These are phyloP conservation scores for Tetrahymena thermophila DNA, from an alignment of 73 alveolate genomes.

Conservation along the genomic window DNA sequence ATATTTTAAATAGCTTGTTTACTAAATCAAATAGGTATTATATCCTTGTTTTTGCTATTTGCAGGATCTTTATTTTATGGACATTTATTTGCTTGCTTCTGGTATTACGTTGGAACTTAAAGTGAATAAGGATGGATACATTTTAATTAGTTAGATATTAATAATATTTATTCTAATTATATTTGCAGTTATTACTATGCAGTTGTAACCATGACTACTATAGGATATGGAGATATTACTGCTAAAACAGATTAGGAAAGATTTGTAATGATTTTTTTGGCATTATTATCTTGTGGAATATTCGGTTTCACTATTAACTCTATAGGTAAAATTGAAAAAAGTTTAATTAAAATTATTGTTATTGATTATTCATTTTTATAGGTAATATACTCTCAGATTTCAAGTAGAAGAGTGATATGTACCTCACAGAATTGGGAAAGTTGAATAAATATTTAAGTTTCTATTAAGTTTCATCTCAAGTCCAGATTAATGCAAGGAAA, in stretches of 20 bases:
- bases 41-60: neutral
- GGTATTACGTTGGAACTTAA: neutral
- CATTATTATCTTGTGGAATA: conserved; percentile 19
- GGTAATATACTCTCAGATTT: neutral
- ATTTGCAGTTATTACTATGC: conserved; percentile 8
- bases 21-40: neutral
- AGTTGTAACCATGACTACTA: conserved; percentile 1
- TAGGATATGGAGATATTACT: conserved; percentile 27
- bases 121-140: neutral
- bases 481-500: neutral
- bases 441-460: neutral
- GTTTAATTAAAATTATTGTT: neutral
- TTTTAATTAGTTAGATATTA: neutral
- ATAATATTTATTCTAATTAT: neutral
- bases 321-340: conserved; percentile 2
- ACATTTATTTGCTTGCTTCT: neutral
- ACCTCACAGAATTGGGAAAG: neutral
- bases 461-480: neutral
- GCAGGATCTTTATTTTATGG: neutral
- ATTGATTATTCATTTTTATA: neutral
- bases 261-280: conserved; percentile 2
- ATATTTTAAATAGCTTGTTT: no score
- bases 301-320: conserved; percentile 10
- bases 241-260: neutral
- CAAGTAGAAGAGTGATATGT: neutral